A percentile compares a stretch with the other conserved stretches of the same genome.
Evolutionary conservation across 257 asterid genomes (phyloP).

Genomic region (Eustoma russellianum): DNA sequence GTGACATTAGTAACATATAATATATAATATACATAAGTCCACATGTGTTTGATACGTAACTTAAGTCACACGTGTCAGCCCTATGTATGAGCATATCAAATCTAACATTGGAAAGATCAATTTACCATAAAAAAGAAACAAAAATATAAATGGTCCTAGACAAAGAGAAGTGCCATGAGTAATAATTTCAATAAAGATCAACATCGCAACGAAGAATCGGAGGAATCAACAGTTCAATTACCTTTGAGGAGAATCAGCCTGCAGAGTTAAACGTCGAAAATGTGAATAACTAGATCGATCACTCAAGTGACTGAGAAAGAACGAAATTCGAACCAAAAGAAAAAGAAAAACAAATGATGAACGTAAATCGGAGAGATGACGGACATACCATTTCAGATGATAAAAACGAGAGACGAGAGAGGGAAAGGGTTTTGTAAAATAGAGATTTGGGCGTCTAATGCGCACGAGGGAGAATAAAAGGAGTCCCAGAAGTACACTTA

Average conservation of each 20-base stretch:
- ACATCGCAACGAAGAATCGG: background rate
- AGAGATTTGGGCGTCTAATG: background rate
- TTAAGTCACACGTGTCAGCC: too few relatives aligned
- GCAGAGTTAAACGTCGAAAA: conserved; percentile 10
- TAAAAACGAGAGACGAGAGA: conserved; percentile 1
- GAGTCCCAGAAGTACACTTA: background rate
- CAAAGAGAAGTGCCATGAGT: too few relatives aligned
- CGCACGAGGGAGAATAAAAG: background rate
- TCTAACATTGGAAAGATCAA: too few relatives aligned
- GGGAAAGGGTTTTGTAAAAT: background rate
- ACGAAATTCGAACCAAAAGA: too few relatives aligned
- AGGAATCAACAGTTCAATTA: conserved; percentile 7
- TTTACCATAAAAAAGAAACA: too few relatives aligned
- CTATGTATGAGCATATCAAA: too few relatives aligned
- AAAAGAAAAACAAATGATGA: background rate
- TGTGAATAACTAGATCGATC: too few relatives aligned
- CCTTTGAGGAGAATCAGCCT: conserved; percentile 89
- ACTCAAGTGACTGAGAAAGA: too few relatives aligned
- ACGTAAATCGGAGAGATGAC: background rate
- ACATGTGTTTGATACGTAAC: too few relatives aligned
- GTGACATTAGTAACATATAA: too few relatives aligned
- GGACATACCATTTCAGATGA: conserved; percentile 8
- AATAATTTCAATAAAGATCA: background rate
- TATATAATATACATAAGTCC: too few relatives aligned
- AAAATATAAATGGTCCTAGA: too few relatives aligned